Evolutionary conservation across 768 basidiomycete genomes (phyloP).

Genomic region (Xerocomus spinulosus): DNA sequence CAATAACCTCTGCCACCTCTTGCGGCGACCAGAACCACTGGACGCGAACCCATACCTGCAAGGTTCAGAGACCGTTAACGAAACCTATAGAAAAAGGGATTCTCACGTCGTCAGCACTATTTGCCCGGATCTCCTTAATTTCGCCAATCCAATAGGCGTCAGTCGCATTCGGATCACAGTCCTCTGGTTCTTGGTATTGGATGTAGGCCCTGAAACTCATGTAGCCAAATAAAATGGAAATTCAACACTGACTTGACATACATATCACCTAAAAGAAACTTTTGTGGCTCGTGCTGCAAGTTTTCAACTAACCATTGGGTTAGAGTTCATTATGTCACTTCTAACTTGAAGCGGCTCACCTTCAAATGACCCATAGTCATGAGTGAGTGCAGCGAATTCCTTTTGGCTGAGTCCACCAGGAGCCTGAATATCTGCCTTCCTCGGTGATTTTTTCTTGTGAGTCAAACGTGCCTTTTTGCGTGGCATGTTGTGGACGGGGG

Average conservation of each 20-base stretch:
- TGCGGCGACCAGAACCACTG: slow-evolving; percentile 53
- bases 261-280: slow-evolving; percentile 34
- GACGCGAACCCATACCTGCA: slow-evolving; percentile 49
- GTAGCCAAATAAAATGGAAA: neutral
- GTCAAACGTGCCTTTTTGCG: slow-evolving; percentile 20
- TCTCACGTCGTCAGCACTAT: slow-evolving; percentile 30
- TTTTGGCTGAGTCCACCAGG: slow-evolving; percentile 6
- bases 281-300: slow-evolving; percentile 7
- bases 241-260: slow-evolving; percentile 20
- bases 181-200: neutral
- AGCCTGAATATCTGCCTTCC: neutral
- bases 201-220: slow-evolving; percentile 33
- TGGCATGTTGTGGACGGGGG: slow-evolving; percentile 18
- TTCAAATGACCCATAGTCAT: slow-evolving; percentile 9
- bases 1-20: slow-evolving; percentile 42
- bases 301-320: slow-evolving; percentile 11
- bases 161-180: slow-evolving; percentile 15
- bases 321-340: neutral
- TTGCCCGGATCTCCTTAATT: slow-evolving; percentile 42
- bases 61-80: neutral
- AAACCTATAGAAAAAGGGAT: neutral
- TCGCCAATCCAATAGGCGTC: slow-evolving; percentile 50
- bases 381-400: slow-evolving; percentile 12
- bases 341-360: slow-evolving; percentile 10
- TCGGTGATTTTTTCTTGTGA: slow-evolving; percentile 10